These are phyloP conservation scores for Sherardia arvensis DNA, from an alignment of 257 asterid species.

Conservation along the genomic window DNA sequence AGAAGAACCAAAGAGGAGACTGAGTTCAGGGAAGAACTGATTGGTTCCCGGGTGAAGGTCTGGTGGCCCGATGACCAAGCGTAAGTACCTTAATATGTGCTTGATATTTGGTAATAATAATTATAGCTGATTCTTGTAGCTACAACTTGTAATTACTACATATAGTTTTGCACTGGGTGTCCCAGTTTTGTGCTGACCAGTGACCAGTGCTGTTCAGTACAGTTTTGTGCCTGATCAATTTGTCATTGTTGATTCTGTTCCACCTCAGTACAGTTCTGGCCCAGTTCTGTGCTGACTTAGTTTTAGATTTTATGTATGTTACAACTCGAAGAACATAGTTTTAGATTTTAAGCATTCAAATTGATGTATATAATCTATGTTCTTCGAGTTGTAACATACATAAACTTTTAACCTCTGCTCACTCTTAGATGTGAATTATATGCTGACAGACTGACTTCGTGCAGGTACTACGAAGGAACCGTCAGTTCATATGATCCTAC, in stretches of 20 bases:
- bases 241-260: not conserved
- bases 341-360: too few species aligned
- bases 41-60: conserved; percentile 41
- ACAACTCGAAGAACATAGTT: too few species aligned
- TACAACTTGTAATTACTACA: not conserved
- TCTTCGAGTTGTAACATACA: too few species aligned
- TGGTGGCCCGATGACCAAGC: conserved; percentile 39
- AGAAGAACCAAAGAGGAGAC: conserved; percentile 14
- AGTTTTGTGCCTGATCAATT: not conserved
- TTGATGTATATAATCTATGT: too few species aligned
- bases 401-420: not conserved
- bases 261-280: too few species aligned
- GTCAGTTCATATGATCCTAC: not conserved
- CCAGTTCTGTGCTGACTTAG: too few species aligned
- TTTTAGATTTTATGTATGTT: too few species aligned
- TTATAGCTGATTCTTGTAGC: not conserved
- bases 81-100: conserved; percentile 23
- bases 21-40: conserved; percentile 35
- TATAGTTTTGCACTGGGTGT: not conserved
- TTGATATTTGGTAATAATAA: not conserved
- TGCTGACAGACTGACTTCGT: not conserved
- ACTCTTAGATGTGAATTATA: not conserved
- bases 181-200: not conserved
- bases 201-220: not conserved
- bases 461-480: not conserved